Base-by-base conservation (phyloP, 352 stramenopile genomes). In the Globisporangium radiosum region DNA sequence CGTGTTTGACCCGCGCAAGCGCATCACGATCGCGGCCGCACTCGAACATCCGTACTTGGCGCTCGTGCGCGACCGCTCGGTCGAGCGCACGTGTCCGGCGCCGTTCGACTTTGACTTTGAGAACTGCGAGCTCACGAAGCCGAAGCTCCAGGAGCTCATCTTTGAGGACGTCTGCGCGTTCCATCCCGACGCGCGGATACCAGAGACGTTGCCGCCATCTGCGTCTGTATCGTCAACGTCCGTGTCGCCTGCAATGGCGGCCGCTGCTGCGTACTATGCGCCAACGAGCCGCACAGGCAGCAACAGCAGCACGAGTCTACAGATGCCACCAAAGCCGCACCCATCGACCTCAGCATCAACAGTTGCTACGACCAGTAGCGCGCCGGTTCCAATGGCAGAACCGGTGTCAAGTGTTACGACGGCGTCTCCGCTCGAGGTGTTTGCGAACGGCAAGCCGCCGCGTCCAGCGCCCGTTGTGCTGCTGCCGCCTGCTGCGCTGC, bases 111-210 rank as follows among this genome's bases (percentile, higher is more conserved):
- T 95, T 48, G 72, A 70, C 15, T 95, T 94, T 61, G 86, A 94
- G 64, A 94, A 92, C 73, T 82, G 78, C 37, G 87, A 96, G 55
- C 63, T 96, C 57, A 97, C 89, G 11, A 95, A 95, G 68, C 71
- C 79, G 53, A 97, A 96, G 63, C 69, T 97, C 25, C 88, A 96
- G 64, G 84, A 94, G 61, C 73, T 96, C 14, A 96, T 97, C 54
- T 96, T 96, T 57, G 87, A 96, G 62, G 89, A 97, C 60, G 85
- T 97, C 0, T 93, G 83, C 49, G 63, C 73, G 36, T 97, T 96
- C 69, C 89, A 97, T 57, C 88, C 88, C 3, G 87, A 96, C 52
- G 79, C 81, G 39, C 66, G 70, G 11, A 76, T 90, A 52, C 60
- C 71, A 9, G 78, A 90, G 10, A 65, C 56, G 17, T 51, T 44